phyloP scores from a whole-genome alignment of 352 stramenopile species.

The Globisporangium rhizosaccharum region DNA sequence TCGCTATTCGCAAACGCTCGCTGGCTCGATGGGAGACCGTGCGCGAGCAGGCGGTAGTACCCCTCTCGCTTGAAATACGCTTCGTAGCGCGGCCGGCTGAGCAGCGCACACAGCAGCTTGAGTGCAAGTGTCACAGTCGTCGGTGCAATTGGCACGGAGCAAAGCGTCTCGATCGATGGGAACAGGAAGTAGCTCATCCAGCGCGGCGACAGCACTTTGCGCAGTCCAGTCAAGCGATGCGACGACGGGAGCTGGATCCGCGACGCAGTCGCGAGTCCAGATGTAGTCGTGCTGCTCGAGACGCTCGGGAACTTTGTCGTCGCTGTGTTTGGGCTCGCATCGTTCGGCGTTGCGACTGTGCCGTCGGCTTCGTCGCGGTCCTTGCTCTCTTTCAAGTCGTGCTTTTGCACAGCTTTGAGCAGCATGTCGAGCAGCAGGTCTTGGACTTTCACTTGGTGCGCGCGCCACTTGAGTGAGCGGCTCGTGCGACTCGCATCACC shows the following conservation, averaged over 20 bases:
- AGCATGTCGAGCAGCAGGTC: slow-evolving; percentile 60
- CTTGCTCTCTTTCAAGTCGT: slow-evolving; percentile 64
- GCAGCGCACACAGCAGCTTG: slow-evolving; percentile 39
- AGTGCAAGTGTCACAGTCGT: slow-evolving; percentile 51
- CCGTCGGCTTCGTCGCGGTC: slow-evolving; percentile 33
- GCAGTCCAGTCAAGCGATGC: slow-evolving; percentile 46
- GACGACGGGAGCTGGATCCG: slow-evolving; percentile 42
- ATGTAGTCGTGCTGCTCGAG: neutral
- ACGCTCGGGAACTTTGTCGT: slow-evolving; percentile 6
- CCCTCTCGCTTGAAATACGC: slow-evolving; percentile 54
- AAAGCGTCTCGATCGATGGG: slow-evolving; percentile 11
- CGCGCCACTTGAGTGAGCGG: slow-evolving; percentile 4
- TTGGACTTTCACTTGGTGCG: slow-evolving; percentile 44
- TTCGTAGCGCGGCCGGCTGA: slow-evolving; percentile 46
- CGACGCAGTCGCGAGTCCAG: slow-evolving; percentile 12
- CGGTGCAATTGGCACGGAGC: slow-evolving; percentile 23
- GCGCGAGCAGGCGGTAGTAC: slow-evolving; percentile 59
- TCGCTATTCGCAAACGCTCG: slow-evolving; percentile 2
- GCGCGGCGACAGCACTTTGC: slow-evolving; percentile 47
- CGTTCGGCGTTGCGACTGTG: slow-evolving; percentile 7
- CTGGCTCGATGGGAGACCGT: slow-evolving; percentile 49
- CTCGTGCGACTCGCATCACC: neutral
- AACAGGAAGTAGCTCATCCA: slow-evolving; percentile 73
- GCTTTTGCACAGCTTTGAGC: slow-evolving; percentile 63
- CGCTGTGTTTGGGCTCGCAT: neutral